Evolutionary conservation across 345 rosid genomes (phyloP), one percentile per base, ranked within the genome.

Genomic region (Acer campestre): DNA sequence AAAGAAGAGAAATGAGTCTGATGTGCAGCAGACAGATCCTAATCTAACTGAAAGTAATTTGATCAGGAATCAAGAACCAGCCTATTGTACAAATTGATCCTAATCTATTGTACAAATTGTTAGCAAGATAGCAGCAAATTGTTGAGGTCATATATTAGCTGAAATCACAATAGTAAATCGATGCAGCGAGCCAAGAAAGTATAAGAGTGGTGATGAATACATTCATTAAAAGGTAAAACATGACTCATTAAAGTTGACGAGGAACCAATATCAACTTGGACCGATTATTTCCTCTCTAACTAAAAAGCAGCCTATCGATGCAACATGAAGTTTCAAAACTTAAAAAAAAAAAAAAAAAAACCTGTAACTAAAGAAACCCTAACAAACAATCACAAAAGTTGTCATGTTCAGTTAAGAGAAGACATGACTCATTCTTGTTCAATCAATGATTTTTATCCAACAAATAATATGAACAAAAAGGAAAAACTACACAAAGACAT

Each of bases 121-220:
- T 53, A 51, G 42, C 61, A 31, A 70, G 62, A 70, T 17, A n/a
- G 56, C 61, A 70, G 5, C 62, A 53, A 17, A 53, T 53, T 70
- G 17, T 16, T 6, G 9, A 17, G 29, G 46, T 51, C 62, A 29
- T 18, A 51, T 46, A 51, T 51, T 51, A 17, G 27, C 10, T 70
- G 11, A 18, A 70, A 55, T 18, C 71, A 55, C 27, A 29, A 53
- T 31, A 70, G 4, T 25, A n/a, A 3, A 70, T 70, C 29, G 40
- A 68, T 27, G 23, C 61, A 51, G 42, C 16, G 29, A 70, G 46
- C 25, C 27, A 31, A 27, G 25, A 53, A 31, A 53, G 74, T 5
- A 68, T 11, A 9, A 53, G 49, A 46, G 49, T 4, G 18, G n/a
- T 53, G 58, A 16, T 17, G 58, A 16, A 16, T 53, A 53, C n/a